phyloP scores from a whole-genome alignment of 164 flowering plant species.

The Berberis thunbergii region DNA sequence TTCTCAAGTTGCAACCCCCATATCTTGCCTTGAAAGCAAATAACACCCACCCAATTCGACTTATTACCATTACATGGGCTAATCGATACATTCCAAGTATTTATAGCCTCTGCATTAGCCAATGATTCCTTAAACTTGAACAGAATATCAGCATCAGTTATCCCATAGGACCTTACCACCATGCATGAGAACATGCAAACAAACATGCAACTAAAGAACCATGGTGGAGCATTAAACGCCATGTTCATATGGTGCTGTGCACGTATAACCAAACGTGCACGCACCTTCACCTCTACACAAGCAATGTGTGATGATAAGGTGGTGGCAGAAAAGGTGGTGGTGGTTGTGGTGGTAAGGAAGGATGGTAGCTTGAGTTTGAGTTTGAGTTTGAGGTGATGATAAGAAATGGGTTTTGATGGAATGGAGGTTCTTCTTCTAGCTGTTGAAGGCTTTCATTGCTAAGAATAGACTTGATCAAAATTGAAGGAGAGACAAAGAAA shows the following conservation, averaged over 20 bases:
- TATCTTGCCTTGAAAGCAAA: slow-evolving; percentile 31
- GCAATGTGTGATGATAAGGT: neutral
- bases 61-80: slow-evolving; percentile 30
- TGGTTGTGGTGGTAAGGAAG: too few relatives aligned
- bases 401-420: neutral
- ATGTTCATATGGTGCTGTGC: slow-evolving; percentile 4
- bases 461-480: slow-evolving; percentile 5
- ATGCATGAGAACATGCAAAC: neutral
- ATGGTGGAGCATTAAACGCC: slow-evolving; percentile 4
- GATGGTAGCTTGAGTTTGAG: too few relatives aligned
- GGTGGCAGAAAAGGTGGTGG: neutral
- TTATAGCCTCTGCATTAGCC: slow-evolving; percentile 6
- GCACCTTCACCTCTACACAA: neutral
- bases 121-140: slow-evolving; percentile 40
- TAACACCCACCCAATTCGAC: slow-evolving; percentile 51
- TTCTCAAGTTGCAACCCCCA: slow-evolving; percentile 53
- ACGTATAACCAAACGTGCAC: slow-evolving; percentile 5
- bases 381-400: neutral
- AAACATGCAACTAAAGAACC: neutral
- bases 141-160: slow-evolving; percentile 33
- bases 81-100: slow-evolving; percentile 25
- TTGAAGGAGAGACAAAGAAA: neutral
- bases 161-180: neutral
- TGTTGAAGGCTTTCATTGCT: slow-evolving; percentile 12
- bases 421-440: neutral